Base-by-base conservation (phyloP, 2,329 filamentous ascomycete genomes). In the Chaetomium olivaceum region DNA sequence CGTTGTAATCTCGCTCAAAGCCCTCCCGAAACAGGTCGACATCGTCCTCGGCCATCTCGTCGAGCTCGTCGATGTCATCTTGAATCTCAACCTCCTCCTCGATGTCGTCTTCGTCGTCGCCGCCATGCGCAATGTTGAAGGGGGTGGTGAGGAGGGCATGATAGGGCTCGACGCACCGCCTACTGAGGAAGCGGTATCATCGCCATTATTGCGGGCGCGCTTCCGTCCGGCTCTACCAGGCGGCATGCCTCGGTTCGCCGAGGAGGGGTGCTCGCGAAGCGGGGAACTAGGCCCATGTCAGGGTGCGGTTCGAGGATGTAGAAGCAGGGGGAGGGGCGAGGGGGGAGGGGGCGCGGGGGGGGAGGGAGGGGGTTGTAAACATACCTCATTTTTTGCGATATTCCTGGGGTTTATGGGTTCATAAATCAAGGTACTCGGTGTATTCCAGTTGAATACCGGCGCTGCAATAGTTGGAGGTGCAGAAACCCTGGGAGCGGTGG, bases 21-120 rank as follows among this genome's bases (percentile, higher is more conserved):
- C 89, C 89, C 68, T 90, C 87, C 51, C 86, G 88, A 75, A 94
- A 94, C 46, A 91, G 82, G 73, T 93, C 90, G 67, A 95, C 86
- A 64, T 91, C 89, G 62, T 93, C 91, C 73, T 93, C 92, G 11
- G 91, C 90, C 81, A 87, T 87, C 74, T 93, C 91, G 72, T 95
- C 92, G 52, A 93, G 84, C 64, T 95, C 90, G 62, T 92, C 91
- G 21, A 89, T 82, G 70, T 90, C 89, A 69, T 89, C 88, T 70
- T 92, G 88, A 55, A 89, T 82, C 74, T 92, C 89, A 58, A 86
- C 84, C 59, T 92, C 89, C 59, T 90, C 88, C 63, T 92, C 84
- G 48, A 89, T 85, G 71, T 91, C 89, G 68, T 93, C 91, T 51
- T 89, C 84, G 54, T 91, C 87, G 67, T 91, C 89, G 36, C 81